Conservation (phyloP, 2,329 filamentous ascomycete species). For the Sphaerulina vaccinii region DNA sequence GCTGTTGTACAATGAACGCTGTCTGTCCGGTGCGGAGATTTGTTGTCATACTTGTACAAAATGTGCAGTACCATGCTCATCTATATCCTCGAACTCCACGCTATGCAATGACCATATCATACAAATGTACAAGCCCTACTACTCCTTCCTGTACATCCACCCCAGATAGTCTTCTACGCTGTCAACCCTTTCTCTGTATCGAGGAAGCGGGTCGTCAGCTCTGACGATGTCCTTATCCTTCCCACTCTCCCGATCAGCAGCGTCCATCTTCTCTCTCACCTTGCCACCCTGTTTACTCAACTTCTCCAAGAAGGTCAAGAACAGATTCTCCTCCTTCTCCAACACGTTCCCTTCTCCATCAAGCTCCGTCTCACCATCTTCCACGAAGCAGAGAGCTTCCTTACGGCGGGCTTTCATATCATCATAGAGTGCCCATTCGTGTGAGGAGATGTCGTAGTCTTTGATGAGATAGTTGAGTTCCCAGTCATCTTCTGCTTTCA, state of each 20-base stretch:
- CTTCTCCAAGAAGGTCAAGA: conserved; percentile 45
- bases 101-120: no score
- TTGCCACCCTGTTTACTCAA: conserved; percentile 57
- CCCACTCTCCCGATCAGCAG: conserved; percentile 51
- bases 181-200: conserved; percentile 22
- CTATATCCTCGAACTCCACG: no score
- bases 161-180: conserved; percentile 33
- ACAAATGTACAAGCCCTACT: no score
- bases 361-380: conserved; percentile 41
- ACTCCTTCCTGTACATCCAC: conserved; percentile 30
- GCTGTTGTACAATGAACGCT: no score
- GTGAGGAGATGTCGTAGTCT: conserved; percentile 51
- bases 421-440: conserved; percentile 53
- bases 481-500: conserved; percentile 59
- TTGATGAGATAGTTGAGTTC: conserved; percentile 73
- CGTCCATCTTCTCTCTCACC: conserved; percentile 58
- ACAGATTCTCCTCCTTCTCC: conserved; percentile 46
- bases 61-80: no score
- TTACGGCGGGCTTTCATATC: conserved; percentile 58
- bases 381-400: conserved; percentile 44
- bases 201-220: conserved; percentile 24
- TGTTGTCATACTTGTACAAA: no score
- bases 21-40: no score
- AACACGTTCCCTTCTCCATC: conserved; percentile 28
- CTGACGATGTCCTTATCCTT: conserved; percentile 44